A percentile compares a stretch with the other conserved stretches of the same genome.
Evolutionary conservation across 148 eudicot species (phyloP).

Genomic region (Fagopyrum tataricum): DNA sequence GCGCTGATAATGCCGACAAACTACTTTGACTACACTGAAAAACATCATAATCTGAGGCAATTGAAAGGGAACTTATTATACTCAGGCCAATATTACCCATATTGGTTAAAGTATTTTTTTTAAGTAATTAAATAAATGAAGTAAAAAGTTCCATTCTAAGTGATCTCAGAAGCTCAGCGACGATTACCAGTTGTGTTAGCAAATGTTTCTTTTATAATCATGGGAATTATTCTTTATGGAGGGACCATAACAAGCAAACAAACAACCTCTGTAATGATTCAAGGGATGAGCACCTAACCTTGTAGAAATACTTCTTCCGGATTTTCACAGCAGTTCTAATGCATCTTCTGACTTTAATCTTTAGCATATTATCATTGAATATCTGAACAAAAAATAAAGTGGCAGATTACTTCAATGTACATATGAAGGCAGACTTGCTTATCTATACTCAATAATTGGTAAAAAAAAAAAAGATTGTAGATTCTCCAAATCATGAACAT

Average conservation of each 20-base stretch:
- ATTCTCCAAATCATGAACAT: no score
- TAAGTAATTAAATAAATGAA: no score
- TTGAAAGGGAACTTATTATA: neutral
- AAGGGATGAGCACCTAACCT: conserved; percentile 38
- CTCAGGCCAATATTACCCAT: no score
- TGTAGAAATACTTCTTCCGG: conserved; percentile 82
- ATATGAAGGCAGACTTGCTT: neutral
- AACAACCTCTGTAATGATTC: neutral
- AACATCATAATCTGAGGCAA: neutral
- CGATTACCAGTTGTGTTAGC: no score
- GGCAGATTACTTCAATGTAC: neutral
- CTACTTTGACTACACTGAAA: no score
- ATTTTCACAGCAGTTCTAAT: conserved; percentile 82
- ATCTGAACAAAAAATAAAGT: conserved; percentile 44
- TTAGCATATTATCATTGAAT: conserved; percentile 83
- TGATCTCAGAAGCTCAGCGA: no score
- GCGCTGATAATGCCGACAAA: no score
- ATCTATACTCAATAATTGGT: no score
- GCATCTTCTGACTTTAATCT: conserved; percentile 88
- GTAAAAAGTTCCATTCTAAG: no score
- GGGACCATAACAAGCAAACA: neutral
- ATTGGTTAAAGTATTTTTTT: no score
- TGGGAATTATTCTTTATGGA: neutral
- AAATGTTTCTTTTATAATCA: no score
- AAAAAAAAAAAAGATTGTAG: no score